phyloP scores from a whole-genome alignment of 2,329 filamentous ascomycete genomes.

The Polychaeton citri region DNA sequence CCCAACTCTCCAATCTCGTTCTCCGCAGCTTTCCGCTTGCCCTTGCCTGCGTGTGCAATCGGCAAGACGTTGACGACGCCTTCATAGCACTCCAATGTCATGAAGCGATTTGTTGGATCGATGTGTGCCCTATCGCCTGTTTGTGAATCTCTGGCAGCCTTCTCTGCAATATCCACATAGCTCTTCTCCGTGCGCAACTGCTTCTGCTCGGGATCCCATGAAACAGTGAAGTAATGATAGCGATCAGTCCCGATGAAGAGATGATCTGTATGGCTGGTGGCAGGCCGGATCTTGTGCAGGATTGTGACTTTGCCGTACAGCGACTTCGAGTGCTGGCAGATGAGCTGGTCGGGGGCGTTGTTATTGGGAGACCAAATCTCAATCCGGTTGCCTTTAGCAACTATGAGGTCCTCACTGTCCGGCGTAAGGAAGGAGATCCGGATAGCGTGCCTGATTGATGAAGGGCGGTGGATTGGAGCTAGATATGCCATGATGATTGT shows the following conservation, averaged over 20 bases:
- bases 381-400: conserved; percentile 76
- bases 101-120: conserved; percentile 60
- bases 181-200: conserved; percentile 44
- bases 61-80: conserved; percentile 53
- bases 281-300: conserved; percentile 65
- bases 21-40: conserved; percentile 36
- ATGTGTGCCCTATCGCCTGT: conserved; percentile 73
- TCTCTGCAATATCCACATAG: conserved; percentile 47
- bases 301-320: conserved; percentile 81
- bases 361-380: conserved; percentile 55
- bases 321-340: conserved; percentile 53
- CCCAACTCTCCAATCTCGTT: conserved; percentile 43
- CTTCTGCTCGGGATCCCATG: conserved; percentile 54
- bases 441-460: conserved; percentile 79
- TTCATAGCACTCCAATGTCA: conserved; percentile 56
- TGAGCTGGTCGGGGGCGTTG: conserved; percentile 47
- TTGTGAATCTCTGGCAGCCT: conserved; percentile 57
- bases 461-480: conserved; percentile 82
- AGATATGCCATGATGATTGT: conserved; percentile 70
- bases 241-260: conserved; percentile 87
- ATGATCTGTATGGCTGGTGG: conserved; percentile 62
- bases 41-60: conserved; percentile 40
- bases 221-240: conserved; percentile 79
- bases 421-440: conserved; percentile 62
- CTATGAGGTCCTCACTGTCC: conserved; percentile 67